Conservation (phyloP, 176 grass and related monocot genomes). For the Hordeum marinum region DNA sequence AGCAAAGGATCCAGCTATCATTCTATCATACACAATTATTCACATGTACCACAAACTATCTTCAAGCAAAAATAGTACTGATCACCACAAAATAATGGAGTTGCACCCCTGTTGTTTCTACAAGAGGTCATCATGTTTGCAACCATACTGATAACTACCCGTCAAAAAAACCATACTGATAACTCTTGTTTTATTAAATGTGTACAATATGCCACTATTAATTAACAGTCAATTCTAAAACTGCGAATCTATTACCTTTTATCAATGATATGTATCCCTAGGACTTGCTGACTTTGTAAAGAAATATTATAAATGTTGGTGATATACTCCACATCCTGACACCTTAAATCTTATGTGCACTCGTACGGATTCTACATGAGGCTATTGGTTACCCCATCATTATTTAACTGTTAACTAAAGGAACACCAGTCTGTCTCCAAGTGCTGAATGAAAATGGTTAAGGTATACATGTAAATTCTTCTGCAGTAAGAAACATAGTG, state of each 20-base stretch:
- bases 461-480: background rate
- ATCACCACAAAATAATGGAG: background rate
- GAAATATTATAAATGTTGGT: background rate
- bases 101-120: background rate
- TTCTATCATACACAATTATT: background rate
- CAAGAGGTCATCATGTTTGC: background rate
- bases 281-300: background rate
- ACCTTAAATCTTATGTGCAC: background rate
- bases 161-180: background rate
- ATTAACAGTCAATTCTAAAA: background rate
- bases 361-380: constrained; percentile 1
- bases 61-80: background rate
- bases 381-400: background rate
- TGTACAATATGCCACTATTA: background rate
- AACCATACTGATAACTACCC: background rate
- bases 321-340: background rate
- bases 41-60: background rate
- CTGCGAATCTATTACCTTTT: background rate
- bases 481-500: constrained; percentile 1
- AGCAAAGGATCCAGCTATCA: background rate
- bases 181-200: background rate
- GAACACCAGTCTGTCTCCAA: background rate
- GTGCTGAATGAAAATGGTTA: background rate
- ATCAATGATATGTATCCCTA: background rate
- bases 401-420: background rate